Conservation (phyloP, 495 filamentous ascomycete species). For the Elasticomyces elasticus region DNA sequence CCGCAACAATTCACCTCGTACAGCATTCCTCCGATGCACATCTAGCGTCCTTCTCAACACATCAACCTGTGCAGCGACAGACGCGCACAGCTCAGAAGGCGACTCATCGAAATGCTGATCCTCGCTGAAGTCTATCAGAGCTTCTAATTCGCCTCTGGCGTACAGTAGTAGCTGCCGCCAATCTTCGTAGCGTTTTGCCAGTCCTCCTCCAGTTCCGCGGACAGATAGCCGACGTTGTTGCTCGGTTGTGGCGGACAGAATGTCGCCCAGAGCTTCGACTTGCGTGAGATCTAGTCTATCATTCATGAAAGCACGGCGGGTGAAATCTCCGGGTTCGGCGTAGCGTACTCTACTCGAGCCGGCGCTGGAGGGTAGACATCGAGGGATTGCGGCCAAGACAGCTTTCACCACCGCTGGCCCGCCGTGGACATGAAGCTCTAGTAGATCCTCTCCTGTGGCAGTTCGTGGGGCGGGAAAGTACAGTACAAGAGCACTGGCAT, state of each 20-base stretch:
- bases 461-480: conserved; percentile 77
- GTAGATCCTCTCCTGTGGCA: conserved; percentile 82
- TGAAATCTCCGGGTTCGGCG: conserved; percentile 94
- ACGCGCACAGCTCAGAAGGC: conserved; percentile 55
- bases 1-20: conserved; percentile 73
- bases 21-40: conserved; percentile 62
- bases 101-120: conserved; percentile 96
- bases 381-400: conserved; percentile 65
- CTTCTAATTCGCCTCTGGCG: conserved; percentile 85
- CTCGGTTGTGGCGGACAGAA: conserved; percentile 78
- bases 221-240: conserved; percentile 84
- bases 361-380: background rate
- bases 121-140: conserved; percentile 92
- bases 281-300: conserved; percentile 79
- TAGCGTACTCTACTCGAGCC: conserved; percentile 50
- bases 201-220: conserved; percentile 49
- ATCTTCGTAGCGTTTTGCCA: conserved; percentile 70
- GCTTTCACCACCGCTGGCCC: conserved; percentile 79
- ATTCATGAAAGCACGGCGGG: conserved; percentile 83
- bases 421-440: conserved; percentile 93
- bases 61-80: conserved; percentile 54
- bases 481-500: conserved; percentile 74
- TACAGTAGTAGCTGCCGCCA: conserved; percentile 72
- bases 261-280: conserved; percentile 83
- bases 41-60: conserved; percentile 51